phyloP scores from a whole-genome alignment of 2,329 filamentous ascomycete species.

The Xylaria sp. region DNA sequence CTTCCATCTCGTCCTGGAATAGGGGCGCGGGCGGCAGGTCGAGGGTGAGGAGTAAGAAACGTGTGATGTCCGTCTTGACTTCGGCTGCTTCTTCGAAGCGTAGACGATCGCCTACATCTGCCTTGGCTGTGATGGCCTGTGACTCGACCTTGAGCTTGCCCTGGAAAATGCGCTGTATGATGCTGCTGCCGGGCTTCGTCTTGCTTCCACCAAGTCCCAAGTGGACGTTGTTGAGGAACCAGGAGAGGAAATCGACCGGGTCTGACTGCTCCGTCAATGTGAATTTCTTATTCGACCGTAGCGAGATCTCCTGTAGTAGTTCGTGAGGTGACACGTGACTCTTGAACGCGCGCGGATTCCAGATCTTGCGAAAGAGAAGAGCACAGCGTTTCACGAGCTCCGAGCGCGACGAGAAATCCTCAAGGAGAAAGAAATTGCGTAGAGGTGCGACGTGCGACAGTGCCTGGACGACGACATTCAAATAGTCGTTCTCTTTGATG shows the following conservation, averaged over 20 bases:
- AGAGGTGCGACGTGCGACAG: slow-evolving; percentile 84
- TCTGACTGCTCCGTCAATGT: slow-evolving; percentile 87
- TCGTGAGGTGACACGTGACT: slow-evolving; percentile 96
- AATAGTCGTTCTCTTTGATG: slow-evolving; percentile 98
- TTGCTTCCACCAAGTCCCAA: slow-evolving; percentile 85
- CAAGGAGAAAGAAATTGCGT: slow-evolving; percentile 85
- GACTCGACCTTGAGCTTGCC: slow-evolving; percentile 88
- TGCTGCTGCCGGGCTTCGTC: slow-evolving; percentile 75
- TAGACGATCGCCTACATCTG: slow-evolving; percentile 78
- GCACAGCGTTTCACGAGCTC: slow-evolving; percentile 85
- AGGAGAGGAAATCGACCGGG: slow-evolving; percentile 91
- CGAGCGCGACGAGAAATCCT: slow-evolving; percentile 64
- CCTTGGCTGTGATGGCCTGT: slow-evolving; percentile 86
- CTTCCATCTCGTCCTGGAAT: slow-evolving; percentile 90
- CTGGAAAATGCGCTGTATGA: slow-evolving; percentile 90
- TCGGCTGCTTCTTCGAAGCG: slow-evolving; percentile 87
- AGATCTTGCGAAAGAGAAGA: slow-evolving; percentile 90
- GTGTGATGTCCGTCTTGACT: slow-evolving; percentile 69
- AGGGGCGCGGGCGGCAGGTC: slow-evolving; percentile 88
- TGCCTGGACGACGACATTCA: slow-evolving; percentile 91
- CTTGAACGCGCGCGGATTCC: slow-evolving; percentile 96
- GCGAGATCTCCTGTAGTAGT: slow-evolving; percentile 86
- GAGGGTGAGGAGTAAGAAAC: slow-evolving; percentile 87
- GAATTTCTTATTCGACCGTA: slow-evolving; percentile 88
- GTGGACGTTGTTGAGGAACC: slow-evolving; percentile 96